Evolutionary conservation across 805 yeast genomes (phyloP).

Genomic region (Starmerella sirachaensis): DNA sequence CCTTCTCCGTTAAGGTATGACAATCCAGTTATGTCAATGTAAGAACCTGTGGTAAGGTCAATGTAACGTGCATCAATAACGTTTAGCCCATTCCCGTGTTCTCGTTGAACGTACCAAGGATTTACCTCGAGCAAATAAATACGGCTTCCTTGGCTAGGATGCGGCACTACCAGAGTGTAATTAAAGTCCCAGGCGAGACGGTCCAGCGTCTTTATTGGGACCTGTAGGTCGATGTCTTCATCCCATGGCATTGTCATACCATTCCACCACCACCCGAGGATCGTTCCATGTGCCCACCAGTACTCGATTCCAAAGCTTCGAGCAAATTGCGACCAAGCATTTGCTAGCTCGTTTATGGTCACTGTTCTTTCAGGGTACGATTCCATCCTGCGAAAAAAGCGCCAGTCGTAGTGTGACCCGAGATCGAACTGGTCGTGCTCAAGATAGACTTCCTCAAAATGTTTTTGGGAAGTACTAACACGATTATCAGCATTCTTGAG

Average conservation of each 20-base stretch:
- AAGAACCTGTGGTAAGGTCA: conserved; percentile 47
- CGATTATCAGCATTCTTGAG: conserved; percentile 1
- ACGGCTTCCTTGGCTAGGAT: conserved; percentile 37
- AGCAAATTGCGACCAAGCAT: conserved; percentile 37
- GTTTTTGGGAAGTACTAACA: conserved; percentile 15
- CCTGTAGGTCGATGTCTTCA: conserved; percentile 38
- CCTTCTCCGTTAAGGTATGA: conserved; percentile 23
- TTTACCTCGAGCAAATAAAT: conserved; percentile 37
- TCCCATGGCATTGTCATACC: conserved; percentile 46
- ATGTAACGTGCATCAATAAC: conserved; percentile 47
- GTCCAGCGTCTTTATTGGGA: conserved; percentile 38
- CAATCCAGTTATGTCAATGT: conserved; percentile 47
- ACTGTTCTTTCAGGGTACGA: conserved; percentile 32
- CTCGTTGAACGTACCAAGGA: conserved; percentile 40
- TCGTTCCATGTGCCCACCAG: conserved; percentile 41
- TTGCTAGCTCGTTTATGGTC: conserved; percentile 37
- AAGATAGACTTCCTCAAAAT: conserved; percentile 4
- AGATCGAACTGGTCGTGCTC: conserved; percentile 14
- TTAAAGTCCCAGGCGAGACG: conserved; percentile 39
- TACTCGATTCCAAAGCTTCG: conserved; percentile 34
- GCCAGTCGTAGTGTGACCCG: conserved; percentile 47
- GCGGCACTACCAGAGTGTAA: conserved; percentile 35
- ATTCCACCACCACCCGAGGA: conserved; percentile 41
- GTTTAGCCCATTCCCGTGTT: conserved; percentile 37
- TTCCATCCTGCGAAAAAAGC: conserved; percentile 44